Conservation (phyloP, 2,329 filamentous ascomycete genomes). For the Pseudogymnoascus sp. region DNA sequence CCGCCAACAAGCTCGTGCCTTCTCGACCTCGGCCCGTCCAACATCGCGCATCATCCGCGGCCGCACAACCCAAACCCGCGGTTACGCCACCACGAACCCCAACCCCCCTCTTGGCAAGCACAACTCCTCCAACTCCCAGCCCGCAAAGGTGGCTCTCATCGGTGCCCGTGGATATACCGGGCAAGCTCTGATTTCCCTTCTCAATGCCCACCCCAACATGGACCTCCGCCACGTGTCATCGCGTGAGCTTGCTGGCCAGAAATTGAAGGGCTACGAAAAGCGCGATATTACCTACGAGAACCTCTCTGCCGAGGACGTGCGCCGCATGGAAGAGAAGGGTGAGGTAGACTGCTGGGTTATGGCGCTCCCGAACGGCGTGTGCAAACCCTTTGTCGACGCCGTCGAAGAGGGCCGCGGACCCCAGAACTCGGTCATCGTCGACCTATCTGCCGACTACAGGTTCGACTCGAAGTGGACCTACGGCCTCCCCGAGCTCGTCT, state of each 20-base stretch:
- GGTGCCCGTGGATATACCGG: slow-evolving; percentile 92
- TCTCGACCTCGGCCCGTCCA: slow-evolving; percentile 52
- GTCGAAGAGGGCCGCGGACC: slow-evolving; percentile 61
- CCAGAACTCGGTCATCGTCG: slow-evolving; percentile 70
- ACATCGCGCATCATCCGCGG: slow-evolving; percentile 17
- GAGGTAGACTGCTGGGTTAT: slow-evolving; percentile 96
- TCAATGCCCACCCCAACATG: slow-evolving; percentile 83
- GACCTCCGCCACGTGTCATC: slow-evolving; percentile 89
- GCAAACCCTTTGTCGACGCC: slow-evolving; percentile 88
- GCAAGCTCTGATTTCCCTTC: slow-evolving; percentile 77
- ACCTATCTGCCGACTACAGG: slow-evolving; percentile 93
- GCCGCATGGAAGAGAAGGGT: slow-evolving; percentile 72
- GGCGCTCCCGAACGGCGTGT: slow-evolving; percentile 92
- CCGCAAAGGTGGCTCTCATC: slow-evolving; percentile 77
- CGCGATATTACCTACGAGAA: slow-evolving; percentile 89
- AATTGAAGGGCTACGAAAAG: slow-evolving; percentile 85
- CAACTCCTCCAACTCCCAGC: slow-evolving; percentile 74
- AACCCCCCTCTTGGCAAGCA: slow-evolving; percentile 86
- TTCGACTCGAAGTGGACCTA: slow-evolving; percentile 85
- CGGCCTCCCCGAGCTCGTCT: slow-evolving; percentile 78
- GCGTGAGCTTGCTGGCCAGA: slow-evolving; percentile 80
- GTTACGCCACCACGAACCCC: slow-evolving; percentile 66
- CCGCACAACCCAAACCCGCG: slow-evolving; percentile 29
- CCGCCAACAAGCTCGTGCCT: slow-evolving; percentile 59
- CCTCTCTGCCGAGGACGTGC: slow-evolving; percentile 77